Evolutionary conservation across 2,329 filamentous ascomycete genomes (phyloP), one percentile per base, ranked within the genome.

Genomic region (Blastomyces gilchristii): DNA sequence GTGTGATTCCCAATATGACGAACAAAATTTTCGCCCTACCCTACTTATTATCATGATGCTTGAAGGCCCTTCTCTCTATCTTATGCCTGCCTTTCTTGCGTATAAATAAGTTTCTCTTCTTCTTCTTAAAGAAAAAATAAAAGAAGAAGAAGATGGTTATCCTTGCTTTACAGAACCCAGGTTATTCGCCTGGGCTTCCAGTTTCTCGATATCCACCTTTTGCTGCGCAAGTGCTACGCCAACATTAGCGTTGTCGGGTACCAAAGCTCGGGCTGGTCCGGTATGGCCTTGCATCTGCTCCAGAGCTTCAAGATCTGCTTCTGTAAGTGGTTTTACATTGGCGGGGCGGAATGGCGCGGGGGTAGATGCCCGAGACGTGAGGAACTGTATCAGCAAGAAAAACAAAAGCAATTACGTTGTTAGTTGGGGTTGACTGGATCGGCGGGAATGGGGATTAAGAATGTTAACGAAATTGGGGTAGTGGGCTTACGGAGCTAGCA

Each of bases 401-500:
- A n/a, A 39, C 3, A 47, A 49, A 16, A 45, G 16, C 6, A 49
- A 22, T 11, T 16, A 5, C 12, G 22, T 16, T 37, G 43, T 47
- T 59, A 49, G 41, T 49, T n/a, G 28, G 5, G 39, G 2, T 5
- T 18, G 25, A 56, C 31, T 31, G 43, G 14, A 39, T 14, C 16
- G 22, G 18, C 43, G 58, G 49, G 50, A 39, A 39, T 39, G 25
- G 25, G 22, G 41, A 49, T 50, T 22, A 57, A 50, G 50, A 39
- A 41, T 1, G 37, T 12, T 31, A 31, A 52, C 25, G 63, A 25
- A 53, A 61, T 37, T 39, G 37, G 37, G 39, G 28, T 31, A 60
- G 16, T 25, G 34, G n/a, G 83, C 88, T 84, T 80, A 95, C 91
- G 71, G 89, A 93, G 74, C 86, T 90, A 62, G 92, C 91, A 59